Conservation (phyloP, 352 stramenopile genomes). For the Pythium sukuiense region DNA sequence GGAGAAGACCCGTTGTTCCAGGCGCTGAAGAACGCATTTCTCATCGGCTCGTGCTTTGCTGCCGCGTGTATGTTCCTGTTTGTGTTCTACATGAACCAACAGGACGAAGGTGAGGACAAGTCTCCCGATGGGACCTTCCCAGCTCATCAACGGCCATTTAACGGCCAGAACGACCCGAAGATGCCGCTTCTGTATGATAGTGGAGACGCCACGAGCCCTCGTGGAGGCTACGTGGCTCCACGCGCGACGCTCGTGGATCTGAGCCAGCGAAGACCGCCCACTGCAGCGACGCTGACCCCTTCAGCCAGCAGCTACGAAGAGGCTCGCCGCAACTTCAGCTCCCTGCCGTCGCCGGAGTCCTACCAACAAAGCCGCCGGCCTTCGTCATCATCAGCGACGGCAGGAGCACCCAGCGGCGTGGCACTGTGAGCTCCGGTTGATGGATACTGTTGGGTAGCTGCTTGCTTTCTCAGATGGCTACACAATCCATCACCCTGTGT, state of each 20-base stretch:
- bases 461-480: constrained; percentile 12
- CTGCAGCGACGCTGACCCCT: background rate
- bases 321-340: constrained; percentile 47
- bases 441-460: background rate
- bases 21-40: constrained; percentile 64
- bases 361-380: constrained; percentile 10
- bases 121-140: background rate
- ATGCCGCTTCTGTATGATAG: constrained; percentile 54
- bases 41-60: constrained; percentile 69
- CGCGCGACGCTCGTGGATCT: constrained; percentile 22
- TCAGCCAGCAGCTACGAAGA: constrained; percentile 44
- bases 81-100: constrained; percentile 80
- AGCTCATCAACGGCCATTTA: constrained; percentile 11
- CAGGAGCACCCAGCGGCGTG: background rate
- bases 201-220: constrained; percentile 21
- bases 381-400: background rate
- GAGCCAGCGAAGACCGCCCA: constrained; percentile 14
- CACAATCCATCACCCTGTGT: constrained; percentile 13
- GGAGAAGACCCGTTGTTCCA: constrained; percentile 42
- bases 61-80: constrained; percentile 79
- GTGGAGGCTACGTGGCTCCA: constrained; percentile 12
- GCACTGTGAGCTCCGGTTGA: background rate
- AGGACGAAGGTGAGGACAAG: constrained; percentile 43
- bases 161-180: constrained; percentile 53
- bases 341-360: constrained; percentile 38